Evolutionary conservation across 2,329 filamentous ascomycete genomes (phyloP), one percentile per base, ranked within the genome.

Genomic region (Hypoxylon sp.): DNA sequence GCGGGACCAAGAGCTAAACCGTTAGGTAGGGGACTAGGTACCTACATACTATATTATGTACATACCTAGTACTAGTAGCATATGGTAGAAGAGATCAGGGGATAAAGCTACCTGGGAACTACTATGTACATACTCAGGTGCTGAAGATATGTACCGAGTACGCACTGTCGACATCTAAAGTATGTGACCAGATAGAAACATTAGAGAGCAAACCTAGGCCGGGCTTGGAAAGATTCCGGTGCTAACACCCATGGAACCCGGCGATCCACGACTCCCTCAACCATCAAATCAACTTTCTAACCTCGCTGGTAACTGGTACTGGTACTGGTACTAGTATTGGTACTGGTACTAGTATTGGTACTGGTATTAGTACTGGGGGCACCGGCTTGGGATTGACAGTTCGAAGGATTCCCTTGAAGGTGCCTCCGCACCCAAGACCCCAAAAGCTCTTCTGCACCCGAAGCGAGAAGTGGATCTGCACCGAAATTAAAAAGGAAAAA

Each of bases 401-500:
- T 65, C 54, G 54, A 63, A 56, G 57, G 59, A 58, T 65, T 63
- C 65, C 62, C 55, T 63, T 44, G 59, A 63, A 52, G 34, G 34
- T 65, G 50, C 62, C 65, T 65, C 62, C 65, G 59, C 65, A 65
- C 59, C 55, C 52, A 62, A 62, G 65, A 62, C 62, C 58, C 58
- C 55, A 62, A 63, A 61, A 61, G 50, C 59, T 64, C 60, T 41
- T 57, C 56, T 66, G 65, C 65, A 65, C 59, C 60, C 65, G 65
- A 68, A 66, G 65, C 65, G 63, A 68, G 62, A 62, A 62, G 63
- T 67, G 65, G 65, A 68, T 68, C 65, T 68, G 63, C 65, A 62
- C 62, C 63, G 65, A 68, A 67, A 67, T 65, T 65, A 65, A 65
- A 59, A 53, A 56, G 24, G 37, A 60, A 10, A 54, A 59, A 43